Evolutionary conservation across 331 rosid species (phyloP).

Genomic region (Acacia pycnantha): DNA sequence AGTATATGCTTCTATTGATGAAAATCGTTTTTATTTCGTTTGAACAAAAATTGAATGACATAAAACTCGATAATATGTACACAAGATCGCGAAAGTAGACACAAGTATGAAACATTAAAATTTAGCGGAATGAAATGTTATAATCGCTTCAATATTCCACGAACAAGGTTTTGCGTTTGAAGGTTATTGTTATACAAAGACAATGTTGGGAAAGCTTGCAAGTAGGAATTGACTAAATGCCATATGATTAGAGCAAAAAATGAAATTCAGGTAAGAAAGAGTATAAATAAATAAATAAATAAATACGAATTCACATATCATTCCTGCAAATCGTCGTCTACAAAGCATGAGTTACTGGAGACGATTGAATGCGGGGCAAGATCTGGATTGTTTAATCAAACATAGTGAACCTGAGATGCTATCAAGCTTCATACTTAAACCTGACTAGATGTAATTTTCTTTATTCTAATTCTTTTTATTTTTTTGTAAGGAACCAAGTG

Average conservation of each 20-base stretch:
- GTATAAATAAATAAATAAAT: neutral
- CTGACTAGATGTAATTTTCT: slow-evolving; percentile 28
- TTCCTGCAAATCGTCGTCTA: neutral
- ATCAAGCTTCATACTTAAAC: neutral
- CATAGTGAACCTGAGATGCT: neutral
- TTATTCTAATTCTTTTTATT: neutral
- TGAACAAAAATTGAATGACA: too few relatives aligned
- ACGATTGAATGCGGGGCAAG: neutral
- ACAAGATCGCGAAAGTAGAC: too few relatives aligned
- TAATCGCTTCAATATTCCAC: neutral
- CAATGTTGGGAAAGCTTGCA: neutral
- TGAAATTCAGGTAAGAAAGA: neutral
- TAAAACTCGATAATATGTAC: too few relatives aligned
- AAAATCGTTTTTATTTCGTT: too few relatives aligned
- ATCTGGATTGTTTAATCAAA: neutral
- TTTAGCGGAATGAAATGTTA: too few relatives aligned
- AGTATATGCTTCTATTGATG: too few relatives aligned
- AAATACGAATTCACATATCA: neutral
- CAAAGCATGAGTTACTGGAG: neutral
- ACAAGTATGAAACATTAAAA: too few relatives aligned
- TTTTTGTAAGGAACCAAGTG: neutral
- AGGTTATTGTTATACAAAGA: neutral
- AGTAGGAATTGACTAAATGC: neutral
- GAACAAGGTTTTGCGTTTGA: neutral
- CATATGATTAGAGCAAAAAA: neutral